Evolutionary conservation across 2,329 filamentous ascomycete species (phyloP), one percentile per base, ranked within the genome.

Genomic region (Colletotrichum zoysiae): DNA sequence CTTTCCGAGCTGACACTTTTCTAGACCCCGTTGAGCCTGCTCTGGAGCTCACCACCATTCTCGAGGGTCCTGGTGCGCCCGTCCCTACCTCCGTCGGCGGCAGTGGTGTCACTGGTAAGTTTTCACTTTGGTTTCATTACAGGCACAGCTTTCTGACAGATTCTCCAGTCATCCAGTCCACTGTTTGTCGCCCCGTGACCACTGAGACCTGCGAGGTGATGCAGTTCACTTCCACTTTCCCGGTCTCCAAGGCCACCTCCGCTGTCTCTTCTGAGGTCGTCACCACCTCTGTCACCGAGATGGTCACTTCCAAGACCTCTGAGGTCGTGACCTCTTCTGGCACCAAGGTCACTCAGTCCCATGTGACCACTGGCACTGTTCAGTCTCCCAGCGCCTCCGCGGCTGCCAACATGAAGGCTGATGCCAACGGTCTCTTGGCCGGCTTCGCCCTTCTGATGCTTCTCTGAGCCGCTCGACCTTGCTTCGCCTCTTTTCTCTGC

Each of bases 381-480:
- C 55, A 57, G 33, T 23, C n/a, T 16, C 55, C 55, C 11, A 57
- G 55, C 20, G 55, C 33, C 3, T 38, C 55, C 55, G 55, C 55
- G 5, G 33, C 33, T 23, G 33, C 33, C 33, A 57, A 40, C 11
- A 57, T 23, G 20, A 20, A 57, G 33, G 6, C 12, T 23, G 55
- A 57, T 23, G 20, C 11, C 33, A 57, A 16, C 20, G 33, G 55
- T 16, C 11, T 57, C 30, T 40, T 20, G 55, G 55, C 55, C n/a
- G 55, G 55, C 55, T 16, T 57, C 55, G 55, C 55, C 33, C 55
- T 57, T 40, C 55, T 57, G 55, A 57, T 57, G 33, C 33, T 57
- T 2, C 20, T 57, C 20, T 57, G 38, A 62, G 44, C 14, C 5
- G 14, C 3, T n/a, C 14, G 7, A 8, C 9, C 33, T 64, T 40